Evolutionary conservation across 768 basidiomycete species (phyloP), one percentile per base, ranked within the genome.

Genomic region (Tephrocybe sp.): DNA sequence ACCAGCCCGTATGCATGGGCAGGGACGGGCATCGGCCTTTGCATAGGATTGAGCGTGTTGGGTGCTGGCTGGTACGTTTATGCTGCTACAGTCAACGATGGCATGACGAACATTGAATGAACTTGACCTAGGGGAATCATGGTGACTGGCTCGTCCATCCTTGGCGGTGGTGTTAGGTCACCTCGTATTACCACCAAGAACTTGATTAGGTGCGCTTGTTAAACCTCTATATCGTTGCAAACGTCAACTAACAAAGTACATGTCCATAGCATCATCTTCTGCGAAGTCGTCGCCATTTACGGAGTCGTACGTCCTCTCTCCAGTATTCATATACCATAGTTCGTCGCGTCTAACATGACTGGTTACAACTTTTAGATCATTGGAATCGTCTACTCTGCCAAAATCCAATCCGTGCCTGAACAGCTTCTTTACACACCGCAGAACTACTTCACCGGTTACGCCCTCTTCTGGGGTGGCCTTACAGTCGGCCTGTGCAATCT

Each of bases 211-310:
- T 92, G 42, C 45, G 78, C 62, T 38, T 8, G 18, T 25, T 9
- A 3, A n/a, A 53, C 18, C 5, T 30, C 16, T 30, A 15, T n/a
- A 3, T 18, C 6, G n/a, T 19, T 29, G 16, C 29, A 13, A 29
- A 9, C 36, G 7, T 44, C 25, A 6, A 4, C 44, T 33, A 30
- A 19, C 19, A 3, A 12, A 21, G 36, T 12, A 15, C 8, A 7
- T 6, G 16, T 42, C 5, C 13, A 23, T 61, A 97, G 95, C 58
- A 93, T 98, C 74, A 97, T 99, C 62, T 97, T 98, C 77, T 97
- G 95, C 68, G 95, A 98, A 74, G 97, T 97, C 62, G 94, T 99
- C 23, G 97, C 95, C 50, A 98, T 99, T 63, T 98, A 98, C 71
- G 97, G 90, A 49, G 91, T 92, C 45, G 91, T 94, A 69, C 52